phyloP scores from a whole-genome alignment of 257 asterid species.

The Plectranthus barbatus region DNA sequence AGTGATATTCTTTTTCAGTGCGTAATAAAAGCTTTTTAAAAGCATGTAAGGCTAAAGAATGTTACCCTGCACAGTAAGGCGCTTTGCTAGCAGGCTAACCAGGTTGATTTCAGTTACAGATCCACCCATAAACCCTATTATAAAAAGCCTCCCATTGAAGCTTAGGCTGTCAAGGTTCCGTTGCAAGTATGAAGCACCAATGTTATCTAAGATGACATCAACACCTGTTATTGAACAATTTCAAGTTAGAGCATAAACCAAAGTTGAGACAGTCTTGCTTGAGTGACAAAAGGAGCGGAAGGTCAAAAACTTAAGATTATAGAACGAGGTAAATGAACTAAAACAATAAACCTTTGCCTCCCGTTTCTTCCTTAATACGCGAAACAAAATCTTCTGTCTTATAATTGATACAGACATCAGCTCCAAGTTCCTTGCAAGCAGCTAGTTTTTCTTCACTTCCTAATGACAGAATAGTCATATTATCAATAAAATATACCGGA shows the following conservation, averaged over 20 bases:
- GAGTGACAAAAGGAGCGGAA: not conserved
- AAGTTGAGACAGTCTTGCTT: not conserved
- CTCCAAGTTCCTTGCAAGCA: slow-evolving; percentile 92
- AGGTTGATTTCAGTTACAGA: slow-evolving; percentile 58
- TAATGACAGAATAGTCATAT: slow-evolving; percentile 9
- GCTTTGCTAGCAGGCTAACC: slow-evolving; percentile 44
- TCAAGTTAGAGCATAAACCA: not conserved
- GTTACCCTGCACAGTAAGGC: slow-evolving; percentile 87
- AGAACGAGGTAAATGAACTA: not conserved
- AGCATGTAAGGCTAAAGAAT: slow-evolving; percentile 1
- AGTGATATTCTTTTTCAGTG: not conserved
- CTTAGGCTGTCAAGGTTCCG: slow-evolving; percentile 69
- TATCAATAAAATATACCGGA: not conserved
- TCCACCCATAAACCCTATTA: slow-evolving; percentile 94
- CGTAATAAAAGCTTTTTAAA: not conserved
- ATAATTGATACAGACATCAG: slow-evolving; percentile 92
- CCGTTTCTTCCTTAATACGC: slow-evolving; percentile 88
- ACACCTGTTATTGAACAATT: slow-evolving; percentile 48
- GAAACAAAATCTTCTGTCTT: slow-evolving; percentile 85
- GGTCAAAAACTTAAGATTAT: not conserved
- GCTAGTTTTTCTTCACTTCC: slow-evolving; percentile 90
- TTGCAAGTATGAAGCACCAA: slow-evolving; percentile 73
- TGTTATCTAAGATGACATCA: slow-evolving; percentile 77
- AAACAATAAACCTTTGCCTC: slow-evolving; percentile 58
- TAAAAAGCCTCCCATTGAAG: slow-evolving; percentile 82